These are phyloP conservation scores for Parastagonospora nodorum DNA, from an alignment of 2,329 filamentous ascomycete species.

Conservation along the genomic window DNA sequence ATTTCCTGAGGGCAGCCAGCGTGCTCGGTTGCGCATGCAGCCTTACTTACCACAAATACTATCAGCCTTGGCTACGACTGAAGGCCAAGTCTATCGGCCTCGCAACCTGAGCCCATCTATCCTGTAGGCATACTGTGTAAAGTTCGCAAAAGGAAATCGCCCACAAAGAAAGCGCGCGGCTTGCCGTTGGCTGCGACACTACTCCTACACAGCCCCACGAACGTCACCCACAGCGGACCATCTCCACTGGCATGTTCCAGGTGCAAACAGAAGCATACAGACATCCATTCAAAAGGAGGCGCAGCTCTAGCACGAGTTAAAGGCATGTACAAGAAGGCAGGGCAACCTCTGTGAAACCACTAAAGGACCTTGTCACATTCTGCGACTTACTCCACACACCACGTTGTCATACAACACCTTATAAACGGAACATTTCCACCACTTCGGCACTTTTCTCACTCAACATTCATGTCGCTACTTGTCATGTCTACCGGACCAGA, in stretches of 20 bases:
- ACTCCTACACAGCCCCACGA: slow-evolving; percentile 5
- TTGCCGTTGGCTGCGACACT: neutral
- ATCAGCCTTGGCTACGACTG: too few relatives aligned
- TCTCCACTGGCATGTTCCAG: slow-evolving; percentile 1
- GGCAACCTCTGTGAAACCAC: slow-evolving; percentile 7
- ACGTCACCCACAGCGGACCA: neutral
- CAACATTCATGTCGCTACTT: slow-evolving; percentile 27
- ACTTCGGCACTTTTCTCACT: neutral
- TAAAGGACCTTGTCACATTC: neutral
- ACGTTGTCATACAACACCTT: neutral
- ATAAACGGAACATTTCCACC: neutral
- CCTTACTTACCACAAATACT: too few relatives aligned
- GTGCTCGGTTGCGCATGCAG: too few relatives aligned
- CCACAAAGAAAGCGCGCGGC: neutral
- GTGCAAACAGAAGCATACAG: neutral
- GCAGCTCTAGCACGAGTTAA: slow-evolving; percentile 7
- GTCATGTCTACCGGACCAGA: slow-evolving; percentile 26
- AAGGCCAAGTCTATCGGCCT: too few relatives aligned
- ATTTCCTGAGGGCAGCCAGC: too few relatives aligned
- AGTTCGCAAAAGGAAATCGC: neutral
- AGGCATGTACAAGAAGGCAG: slow-evolving; percentile 9
- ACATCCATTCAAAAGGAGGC: slow-evolving; percentile 6
- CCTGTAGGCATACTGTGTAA: too few relatives aligned
- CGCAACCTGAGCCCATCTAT: too few relatives aligned
- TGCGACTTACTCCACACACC: neutral